phyloP scores from a whole-genome alignment of 805 yeast species.

The Starmerella apis region DNA sequence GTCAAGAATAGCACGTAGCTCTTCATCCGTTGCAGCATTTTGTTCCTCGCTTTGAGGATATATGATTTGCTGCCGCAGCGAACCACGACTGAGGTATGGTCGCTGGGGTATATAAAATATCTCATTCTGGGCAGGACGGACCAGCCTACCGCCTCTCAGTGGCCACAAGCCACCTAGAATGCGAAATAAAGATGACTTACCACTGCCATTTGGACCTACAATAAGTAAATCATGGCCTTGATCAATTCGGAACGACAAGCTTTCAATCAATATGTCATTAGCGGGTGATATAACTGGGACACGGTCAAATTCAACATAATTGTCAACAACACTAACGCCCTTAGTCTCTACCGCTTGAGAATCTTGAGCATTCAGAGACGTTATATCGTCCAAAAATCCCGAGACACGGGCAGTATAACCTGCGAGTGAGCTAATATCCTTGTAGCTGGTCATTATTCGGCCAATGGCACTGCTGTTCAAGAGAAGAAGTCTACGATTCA shows the following conservation, averaged over 20 bases:
- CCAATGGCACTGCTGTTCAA: slow-evolving; percentile 85
- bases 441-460: slow-evolving; percentile 71
- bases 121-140: slow-evolving; percentile 53
- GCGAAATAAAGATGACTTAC: slow-evolving; percentile 85
- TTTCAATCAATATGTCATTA: slow-evolving; percentile 57
- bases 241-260: slow-evolving; percentile 58
- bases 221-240: slow-evolving; percentile 78
- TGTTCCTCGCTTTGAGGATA: slow-evolving; percentile 68
- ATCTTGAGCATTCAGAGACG: not conserved
- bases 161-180: slow-evolving; percentile 93
- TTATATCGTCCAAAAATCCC: slow-evolving; percentile 54
- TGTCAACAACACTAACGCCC: slow-evolving; percentile 32
- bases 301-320: slow-evolving; percentile 53
- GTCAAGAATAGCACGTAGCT: slow-evolving; percentile 30
- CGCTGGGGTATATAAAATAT: slow-evolving; percentile 87
- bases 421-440: slow-evolving; percentile 67
- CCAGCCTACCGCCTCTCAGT: slow-evolving; percentile 45
- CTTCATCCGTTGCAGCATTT: slow-evolving; percentile 30
- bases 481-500: slow-evolving; percentile 72
- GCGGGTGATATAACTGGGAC: slow-evolving; percentile 83
- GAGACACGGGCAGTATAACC: slow-evolving; percentile 73
- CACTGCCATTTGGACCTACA: slow-evolving; percentile 95
- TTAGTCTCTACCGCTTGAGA: not conserved
- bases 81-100: slow-evolving; percentile 72
- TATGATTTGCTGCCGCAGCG: slow-evolving; percentile 77